Evolutionary conservation across 1,284 basidiomycete genomes (phyloP), one percentile per base, ranked within the genome.

Genomic region (Termitomyces sp.): DNA sequence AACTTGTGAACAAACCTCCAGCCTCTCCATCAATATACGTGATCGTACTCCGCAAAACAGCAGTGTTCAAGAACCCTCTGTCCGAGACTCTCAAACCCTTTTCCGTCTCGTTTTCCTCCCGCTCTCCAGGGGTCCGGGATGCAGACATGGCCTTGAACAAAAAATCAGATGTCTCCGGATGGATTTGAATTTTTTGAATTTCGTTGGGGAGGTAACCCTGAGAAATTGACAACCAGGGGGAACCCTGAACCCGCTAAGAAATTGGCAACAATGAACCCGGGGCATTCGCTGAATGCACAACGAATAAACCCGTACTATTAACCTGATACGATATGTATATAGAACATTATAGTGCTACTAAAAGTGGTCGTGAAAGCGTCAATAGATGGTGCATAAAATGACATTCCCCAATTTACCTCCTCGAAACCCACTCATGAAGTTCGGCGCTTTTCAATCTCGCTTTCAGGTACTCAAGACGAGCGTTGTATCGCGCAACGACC

Each of bases 11-110:
- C 79, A 53, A 58, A 86, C 86, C 73, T 68, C 90, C 90, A 19
- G 83, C 84, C 24, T 91, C 86, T 52, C 91, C 92, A 66, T 94
- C 91, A 64, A 94, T 94, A 64, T 86, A 94, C 0, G 92, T 94
- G 65, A 94, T 94, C 63, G 79, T 70, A 58, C 87, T 90, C 59
- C 82, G 74, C 56, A 94, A 82, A 54, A 92, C 90, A 34, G 92
- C 90, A 1, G 92, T 94, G 63, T 94, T 94, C 72, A 92, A 67
- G 70, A 89, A 92, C 1, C 89, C 90, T 70, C 82, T 83, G 74
- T 94, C 90, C 36, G 81, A 75, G 12, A 94, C 81, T 36, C 89
- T 79, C 28, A 94, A 69, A 0, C 91, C 92, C 56, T 83, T 87
- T 70, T 84, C 80, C 0, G 86, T 86, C 73, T 94, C 92, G 67